Evolutionary conservation across 1,284 basidiomycete genomes (phyloP).

Genomic region (Megacollybia platyphylla): DNA sequence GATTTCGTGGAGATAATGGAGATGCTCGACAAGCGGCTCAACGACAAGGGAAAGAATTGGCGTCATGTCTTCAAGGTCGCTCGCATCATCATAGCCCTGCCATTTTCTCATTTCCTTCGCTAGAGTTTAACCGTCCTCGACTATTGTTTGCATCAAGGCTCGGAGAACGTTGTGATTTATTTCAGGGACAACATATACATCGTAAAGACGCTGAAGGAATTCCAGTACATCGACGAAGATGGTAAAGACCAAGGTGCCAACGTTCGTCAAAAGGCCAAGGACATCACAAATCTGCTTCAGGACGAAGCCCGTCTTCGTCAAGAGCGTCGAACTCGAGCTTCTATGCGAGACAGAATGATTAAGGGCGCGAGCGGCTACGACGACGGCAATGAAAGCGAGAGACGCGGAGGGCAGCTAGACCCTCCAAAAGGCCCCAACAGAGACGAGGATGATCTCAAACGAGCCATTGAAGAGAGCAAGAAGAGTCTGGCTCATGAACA

Average conservation of each 20-base stretch:
- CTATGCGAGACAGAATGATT: slow-evolving; percentile 93
- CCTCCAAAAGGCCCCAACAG: slow-evolving; percentile 22
- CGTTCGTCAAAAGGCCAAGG: slow-evolving; percentile 98
- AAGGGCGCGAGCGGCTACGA: slow-evolving; percentile 32
- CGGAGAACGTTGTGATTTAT: slow-evolving; percentile 97
- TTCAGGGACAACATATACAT: slow-evolving; percentile 97
- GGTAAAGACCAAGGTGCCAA: slow-evolving; percentile 98
- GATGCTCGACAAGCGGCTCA: slow-evolving; percentile 97
- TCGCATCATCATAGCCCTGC: slow-evolving; percentile 1
- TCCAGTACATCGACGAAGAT: slow-evolving; percentile 93
- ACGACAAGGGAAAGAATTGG: slow-evolving; percentile 99
- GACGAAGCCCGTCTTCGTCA: slow-evolving; percentile 82
- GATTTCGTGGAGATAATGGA: slow-evolving; percentile 99
- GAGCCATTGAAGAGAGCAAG: slow-evolving; percentile 85
- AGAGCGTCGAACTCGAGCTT: slow-evolving; percentile 75
- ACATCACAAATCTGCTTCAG: slow-evolving; percentile 92
- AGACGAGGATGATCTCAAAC: slow-evolving; percentile 74
- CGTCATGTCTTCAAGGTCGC: slow-evolving; percentile 95
- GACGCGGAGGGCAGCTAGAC: slow-evolving; percentile 24
- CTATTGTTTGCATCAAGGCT: slow-evolving; percentile 93
- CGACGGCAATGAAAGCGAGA: slow-evolving; percentile 34
- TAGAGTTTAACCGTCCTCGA: slow-evolving; percentile 93
- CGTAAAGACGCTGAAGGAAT: slow-evolving; percentile 98
- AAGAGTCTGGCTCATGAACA: slow-evolving; percentile 68
- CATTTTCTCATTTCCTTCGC: neutral